Evolutionary conservation across 2,329 filamentous ascomycete genomes (phyloP), one percentile per base, ranked within the genome.

Genomic region (Tolypocladium tropicale): DNA sequence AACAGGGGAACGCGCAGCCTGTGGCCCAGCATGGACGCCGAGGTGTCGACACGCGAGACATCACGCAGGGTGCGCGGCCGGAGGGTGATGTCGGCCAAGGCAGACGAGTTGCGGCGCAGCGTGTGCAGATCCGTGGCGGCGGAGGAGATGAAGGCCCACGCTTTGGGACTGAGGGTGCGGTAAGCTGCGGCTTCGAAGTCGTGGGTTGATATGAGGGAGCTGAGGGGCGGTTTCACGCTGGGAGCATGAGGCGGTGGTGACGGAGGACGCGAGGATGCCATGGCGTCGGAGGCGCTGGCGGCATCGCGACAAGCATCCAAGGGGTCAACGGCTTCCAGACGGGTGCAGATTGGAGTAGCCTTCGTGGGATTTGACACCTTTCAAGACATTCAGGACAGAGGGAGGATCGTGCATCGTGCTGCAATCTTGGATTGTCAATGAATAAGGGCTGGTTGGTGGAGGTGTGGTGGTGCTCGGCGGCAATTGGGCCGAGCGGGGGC

Each of bases 81-180:
- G 6, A 88, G 76, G 67, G 75, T 76, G 59, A 87, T 83, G 30
- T 76, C 68, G 43, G 75, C 70, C 62, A 83, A 84, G 58, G 76
- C 72, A 0, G 75, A 72, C 28, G 72, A 75, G 65, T 88, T 88
- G 53, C 77, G 75, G 53, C 59, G 61, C 52, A 84, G 80, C 39
- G 85, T 81, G 62, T 77, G 77, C n/a, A 74, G 67, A 63, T 78
- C 85, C 6, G 83, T 86, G 12, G 84, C 81, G 2, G 84, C 85
- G 10, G 82, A 85, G 23, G 82, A 85, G 64, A 84, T 81, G 63
- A 87, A 88, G 0, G 84, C 85, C 82, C 82, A 87, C n/a, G 84
- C 80, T 63, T 88, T 88, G 25, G 78, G 76, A 10, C 76, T 75
- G 52, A 85, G 74, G 6, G 77, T 78, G 30, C 72, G 71, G 18